Evolutionary conservation across 2,329 filamentous ascomycete species (phyloP), one percentile per base, ranked within the genome.

Genomic region (Neonectria faginata): DNA sequence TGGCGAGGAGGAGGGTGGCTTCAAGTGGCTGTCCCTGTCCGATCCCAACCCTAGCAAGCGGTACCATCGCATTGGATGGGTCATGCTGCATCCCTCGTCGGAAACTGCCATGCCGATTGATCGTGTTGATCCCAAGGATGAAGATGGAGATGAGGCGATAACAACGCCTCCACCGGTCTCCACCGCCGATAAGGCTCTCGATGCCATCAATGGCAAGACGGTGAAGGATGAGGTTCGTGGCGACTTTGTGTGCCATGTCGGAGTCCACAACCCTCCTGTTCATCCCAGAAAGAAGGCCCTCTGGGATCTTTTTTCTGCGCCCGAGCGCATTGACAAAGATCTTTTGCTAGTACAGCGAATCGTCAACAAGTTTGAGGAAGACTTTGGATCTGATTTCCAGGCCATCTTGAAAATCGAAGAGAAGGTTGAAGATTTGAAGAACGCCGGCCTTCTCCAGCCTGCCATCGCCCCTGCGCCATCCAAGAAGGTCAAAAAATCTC

Each of bases 1-100:
- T 4, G 94, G 95, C 14, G 94, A 97, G 74, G 91, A 90, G 51
- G 91, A 96, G 68, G 94, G 94, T 57, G 95, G 95, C 2, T 97
- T 96, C 82, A 97, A 95, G 76, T 98, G 95, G 90, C 85, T 99
- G 5, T 98, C 95, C 36, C 86, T 99, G 54, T 97, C 94, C 70
- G 96, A 99, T 74, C 96, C 96, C 0, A 99, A 99, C 75, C 96
- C 96, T 2, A 91, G 93, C 74, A 99, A 99, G 82, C 92, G 97
- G 68, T 99, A 94, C 75, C 96, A 99, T 77, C 91, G 96, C 22
- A 98, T 99, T 79, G 96, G 96, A 22, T 99, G 97, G 95, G 97
- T 99, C 65, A 96, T 98, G 86, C 86, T 99, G 10, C 92, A 98
- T 74, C 91, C 93, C 16, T 89, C 89, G 14, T 85, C 91, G 1